Base-by-base conservation (phyloP, 139 green algal genomes). In the Ulvella scutata region DNA sequence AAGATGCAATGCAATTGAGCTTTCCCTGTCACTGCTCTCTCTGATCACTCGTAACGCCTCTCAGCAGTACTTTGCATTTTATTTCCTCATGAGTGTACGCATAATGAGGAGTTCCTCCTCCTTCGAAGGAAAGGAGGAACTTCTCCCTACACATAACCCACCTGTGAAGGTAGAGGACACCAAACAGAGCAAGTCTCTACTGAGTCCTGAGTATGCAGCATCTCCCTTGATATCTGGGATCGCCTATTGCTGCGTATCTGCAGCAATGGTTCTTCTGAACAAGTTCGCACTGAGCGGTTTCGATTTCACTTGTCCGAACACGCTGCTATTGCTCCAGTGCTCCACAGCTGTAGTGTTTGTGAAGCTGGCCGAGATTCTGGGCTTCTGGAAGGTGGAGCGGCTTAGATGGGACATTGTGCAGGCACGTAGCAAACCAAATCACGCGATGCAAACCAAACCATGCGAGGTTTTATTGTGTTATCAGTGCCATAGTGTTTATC, bases 261-360 rank as follows among this genome's bases (percentile, higher is more conserved):
- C 82, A 2, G 80, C 75, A 17, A 87, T 90, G 84, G 85, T 92
- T 3, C 82, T 96, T 20, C 81, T 96, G 4, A 96, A 96, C 82
- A 96, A 96, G 78, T 82, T 89, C 38, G 87, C 90, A 0, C 85
- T 96, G 3, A 89, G 84, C 3, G 86, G 77, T 2, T 97, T 95
- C 72, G 74, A 82, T 36, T 97, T 96, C 74, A 79, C 81, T 2
- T 84, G 83, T 10, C 83, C 89, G 9, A 91, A 85, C 44, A 80
- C 80, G 0, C 82, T 97, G 60, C 85, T 97, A 17, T 87, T 90
- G 75, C 94, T 92, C 80, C 92, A 97, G 79, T 95, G 91, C 79
- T 37, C 74, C 0, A 59, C 92, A 0, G 85, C 86, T 40, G 87
- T 90, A 6, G 33, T 88, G 2, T 75, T 91, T 3, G 90, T 94